Conservation (phyloP, 192 early-diverging fungal genomes). For the Paraglomus brasilianum region DNA sequence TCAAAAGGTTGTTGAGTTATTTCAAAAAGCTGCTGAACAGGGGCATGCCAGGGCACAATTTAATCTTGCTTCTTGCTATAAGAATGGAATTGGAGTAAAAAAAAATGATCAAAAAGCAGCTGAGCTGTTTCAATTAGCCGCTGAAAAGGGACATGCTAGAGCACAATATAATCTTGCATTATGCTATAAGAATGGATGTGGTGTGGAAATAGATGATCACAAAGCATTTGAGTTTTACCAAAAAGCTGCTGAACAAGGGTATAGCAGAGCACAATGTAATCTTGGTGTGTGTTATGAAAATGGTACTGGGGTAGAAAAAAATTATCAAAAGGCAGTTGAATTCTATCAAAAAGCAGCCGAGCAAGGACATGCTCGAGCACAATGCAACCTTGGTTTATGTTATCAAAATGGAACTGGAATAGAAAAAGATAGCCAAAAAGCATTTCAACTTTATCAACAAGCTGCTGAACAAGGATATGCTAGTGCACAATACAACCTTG, state of each 20-base stretch:
- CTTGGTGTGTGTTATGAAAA: conserved; percentile 78
- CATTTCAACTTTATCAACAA: conserved; percentile 59
- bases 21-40: conserved; percentile 63
- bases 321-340: conserved; percentile 60
- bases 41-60: conserved; percentile 84
- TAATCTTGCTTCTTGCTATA: conserved; percentile 76
- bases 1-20: conserved; percentile 61
- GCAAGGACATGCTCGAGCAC: conserved; percentile 55
- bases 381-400: conserved; percentile 58
- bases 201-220: conserved; percentile 44
- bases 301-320: conserved; percentile 66
- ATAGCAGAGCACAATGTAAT: conserved; percentile 57
- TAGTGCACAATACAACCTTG: conserved; percentile 58
- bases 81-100: conserved; percentile 71
- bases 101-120: conserved; percentile 49
- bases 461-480: conserved; percentile 57
- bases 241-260: conserved; percentile 48
- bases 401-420: conserved; percentile 61
- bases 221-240: conserved; percentile 59
- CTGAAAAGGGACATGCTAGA: conserved; percentile 56
- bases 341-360: conserved; percentile 57
- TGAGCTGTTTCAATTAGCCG: conserved; percentile 56
- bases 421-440: conserved; percentile 46
- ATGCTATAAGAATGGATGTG: conserved; percentile 51
- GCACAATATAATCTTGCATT: conserved; percentile 58